Evolutionary conservation across 805 yeast genomes (phyloP).

Genomic region (Middelhovenomyces tepae): DNA sequence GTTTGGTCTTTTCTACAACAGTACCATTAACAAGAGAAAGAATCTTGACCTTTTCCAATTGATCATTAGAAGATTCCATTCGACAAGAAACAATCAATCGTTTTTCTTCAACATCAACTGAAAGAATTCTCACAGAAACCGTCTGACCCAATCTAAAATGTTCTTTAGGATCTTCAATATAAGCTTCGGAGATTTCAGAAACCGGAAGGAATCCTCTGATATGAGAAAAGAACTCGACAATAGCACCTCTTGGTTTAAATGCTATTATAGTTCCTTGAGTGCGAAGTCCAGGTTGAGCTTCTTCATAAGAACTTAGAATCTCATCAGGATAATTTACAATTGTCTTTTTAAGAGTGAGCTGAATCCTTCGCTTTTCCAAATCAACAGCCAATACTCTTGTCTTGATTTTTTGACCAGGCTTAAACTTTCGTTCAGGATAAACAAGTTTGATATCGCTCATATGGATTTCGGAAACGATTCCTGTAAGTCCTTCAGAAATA

Average conservation of each 20-base stretch:
- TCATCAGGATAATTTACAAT: conserved; percentile 47
- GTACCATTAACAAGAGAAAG: conserved; percentile 40
- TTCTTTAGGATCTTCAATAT: conserved; percentile 66
- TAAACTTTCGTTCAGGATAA: conserved; percentile 89
- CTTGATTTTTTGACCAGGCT: conserved; percentile 70
- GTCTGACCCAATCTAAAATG: conserved; percentile 80
- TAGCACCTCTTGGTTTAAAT: conserved; percentile 68
- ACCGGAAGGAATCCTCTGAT: conserved; percentile 76
- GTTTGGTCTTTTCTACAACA: conserved; percentile 69
- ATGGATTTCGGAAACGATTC: conserved; percentile 63
- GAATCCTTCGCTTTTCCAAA: conserved; percentile 37
- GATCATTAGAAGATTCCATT: background rate
- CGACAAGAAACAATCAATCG: conserved; percentile 68
- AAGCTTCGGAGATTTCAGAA: conserved; percentile 83
- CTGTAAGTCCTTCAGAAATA: conserved; percentile 46
- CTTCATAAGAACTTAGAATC: conserved; percentile 37
- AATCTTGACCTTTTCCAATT: background rate
- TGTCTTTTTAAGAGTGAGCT: conserved; percentile 74
- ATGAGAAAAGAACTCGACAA: conserved; percentile 74
- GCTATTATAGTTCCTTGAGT: conserved; percentile 68
- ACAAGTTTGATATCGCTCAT: conserved; percentile 76
- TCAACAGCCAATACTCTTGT: conserved; percentile 58
- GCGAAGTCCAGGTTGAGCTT: conserved; percentile 44
- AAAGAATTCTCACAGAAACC: conserved; percentile 56
- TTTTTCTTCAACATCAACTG: conserved; percentile 43